Evolutionary conservation across 768 basidiomycete species (phyloP).

Genomic region (Russula compacta): DNA sequence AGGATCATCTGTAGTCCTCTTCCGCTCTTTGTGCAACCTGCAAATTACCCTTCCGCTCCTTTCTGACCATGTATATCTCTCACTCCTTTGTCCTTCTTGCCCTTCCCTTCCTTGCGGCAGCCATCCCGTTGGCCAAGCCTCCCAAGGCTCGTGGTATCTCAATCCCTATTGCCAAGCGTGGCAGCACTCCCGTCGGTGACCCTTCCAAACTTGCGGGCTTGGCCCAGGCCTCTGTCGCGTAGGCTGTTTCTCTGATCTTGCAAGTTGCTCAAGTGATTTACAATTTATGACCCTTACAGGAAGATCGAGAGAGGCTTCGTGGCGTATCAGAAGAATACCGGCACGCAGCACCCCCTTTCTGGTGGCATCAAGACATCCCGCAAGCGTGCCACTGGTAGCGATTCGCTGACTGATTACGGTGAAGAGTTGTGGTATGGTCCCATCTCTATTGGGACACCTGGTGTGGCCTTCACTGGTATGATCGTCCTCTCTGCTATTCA

Average conservation of each 20-base stretch:
- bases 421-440: not conserved
- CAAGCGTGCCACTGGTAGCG: not conserved
- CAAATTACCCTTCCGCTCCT: not conserved
- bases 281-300: not conserved
- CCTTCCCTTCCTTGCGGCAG: not conserved
- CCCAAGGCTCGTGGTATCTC: not conserved
- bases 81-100: not conserved
- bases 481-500: not conserved
- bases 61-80: not conserved
- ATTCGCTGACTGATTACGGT: not conserved
- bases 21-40: not conserved
- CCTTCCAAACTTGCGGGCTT: not conserved
- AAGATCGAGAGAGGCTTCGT: not conserved
- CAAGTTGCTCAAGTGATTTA: not conserved
- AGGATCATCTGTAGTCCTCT: not conserved
- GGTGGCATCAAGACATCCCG: not conserved
- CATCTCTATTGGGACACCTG: slow-evolving; percentile 7
- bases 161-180: not conserved
- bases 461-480: not conserved
- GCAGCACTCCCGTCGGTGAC: not conserved
- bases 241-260: not conserved
- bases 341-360: not conserved
- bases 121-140: not conserved
- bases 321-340: not conserved
- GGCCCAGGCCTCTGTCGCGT: not conserved